Evolutionary conservation across 2,329 filamentous ascomycete species (phyloP).

Genomic region (Nakataea oryzae): DNA sequence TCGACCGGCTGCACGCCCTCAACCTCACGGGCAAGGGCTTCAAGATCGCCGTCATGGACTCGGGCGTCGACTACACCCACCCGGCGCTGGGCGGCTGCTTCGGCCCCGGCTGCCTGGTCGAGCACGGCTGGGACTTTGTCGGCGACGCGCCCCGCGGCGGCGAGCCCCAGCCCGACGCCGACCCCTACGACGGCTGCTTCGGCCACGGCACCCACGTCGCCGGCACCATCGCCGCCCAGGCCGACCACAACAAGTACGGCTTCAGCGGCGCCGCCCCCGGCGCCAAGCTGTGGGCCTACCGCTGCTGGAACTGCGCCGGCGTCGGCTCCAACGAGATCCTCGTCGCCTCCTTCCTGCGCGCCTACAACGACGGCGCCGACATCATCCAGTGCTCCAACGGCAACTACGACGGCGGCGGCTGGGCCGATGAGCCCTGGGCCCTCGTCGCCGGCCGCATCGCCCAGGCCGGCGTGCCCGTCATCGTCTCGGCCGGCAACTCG

Average conservation of each 20-base stretch:
- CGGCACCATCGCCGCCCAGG: slow-evolving; percentile 14
- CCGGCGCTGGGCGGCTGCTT: slow-evolving; percentile 17
- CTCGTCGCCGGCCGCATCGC: slow-evolving; percentile 27
- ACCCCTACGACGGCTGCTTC: slow-evolving; percentile 11
- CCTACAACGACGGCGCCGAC: slow-evolving; percentile 25
- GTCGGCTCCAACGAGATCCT: slow-evolving; percentile 16
- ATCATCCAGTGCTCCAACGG: slow-evolving; percentile 21
- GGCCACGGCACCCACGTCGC: slow-evolving; percentile 16
- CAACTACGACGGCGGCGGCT: slow-evolving; percentile 9
- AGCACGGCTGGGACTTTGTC: slow-evolving; percentile 13
- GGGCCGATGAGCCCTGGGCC: slow-evolving; percentile 22
- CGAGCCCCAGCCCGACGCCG: slow-evolving; percentile 7
- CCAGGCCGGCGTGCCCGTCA: slow-evolving; percentile 25
- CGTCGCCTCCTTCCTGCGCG: slow-evolving; percentile 23
- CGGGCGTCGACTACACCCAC: slow-evolving; percentile 8
- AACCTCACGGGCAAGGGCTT: slow-evolving; percentile 10
- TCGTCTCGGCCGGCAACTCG: slow-evolving; percentile 29
- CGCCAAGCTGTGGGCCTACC: slow-evolving; percentile 12
- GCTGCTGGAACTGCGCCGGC: slow-evolving; percentile 11
- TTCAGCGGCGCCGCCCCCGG: slow-evolving; percentile 14
- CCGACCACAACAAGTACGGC: slow-evolving; percentile 4
- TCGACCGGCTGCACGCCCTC: slow-evolving; percentile 8
- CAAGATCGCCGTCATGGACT: slow-evolving; percentile 9
- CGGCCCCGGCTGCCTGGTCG: slow-evolving; percentile 12
- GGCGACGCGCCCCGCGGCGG: slow-evolving; percentile 7